phyloP scores from a whole-genome alignment of 2,329 filamentous ascomycete species.

The Aspergillus fijiensis region DNA sequence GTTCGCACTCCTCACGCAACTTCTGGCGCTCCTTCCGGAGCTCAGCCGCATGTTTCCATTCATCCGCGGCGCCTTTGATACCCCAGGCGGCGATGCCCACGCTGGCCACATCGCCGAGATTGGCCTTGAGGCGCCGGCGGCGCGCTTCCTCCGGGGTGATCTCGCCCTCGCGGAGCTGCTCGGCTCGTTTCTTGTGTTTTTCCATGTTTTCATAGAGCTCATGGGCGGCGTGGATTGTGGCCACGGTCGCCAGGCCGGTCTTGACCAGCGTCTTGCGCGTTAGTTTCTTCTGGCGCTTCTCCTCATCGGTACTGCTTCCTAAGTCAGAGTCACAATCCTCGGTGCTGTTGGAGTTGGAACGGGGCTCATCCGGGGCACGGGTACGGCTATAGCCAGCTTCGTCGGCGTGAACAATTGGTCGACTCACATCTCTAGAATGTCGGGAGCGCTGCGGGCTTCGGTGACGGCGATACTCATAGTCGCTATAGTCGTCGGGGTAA shows the following conservation, averaged over 20 bases:
- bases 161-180: constrained; percentile 61
- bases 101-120: constrained; percentile 64
- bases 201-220: constrained; percentile 64
- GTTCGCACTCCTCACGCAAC: constrained; percentile 50
- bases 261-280: constrained; percentile 66
- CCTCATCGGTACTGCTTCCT: constrained; percentile 62
- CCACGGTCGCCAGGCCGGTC: constrained; percentile 65
- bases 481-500: constrained; percentile 44
- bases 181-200: constrained; percentile 60
- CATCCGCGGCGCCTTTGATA: constrained; percentile 64
- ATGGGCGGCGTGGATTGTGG: constrained; percentile 68
- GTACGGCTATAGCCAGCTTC: constrained; percentile 14
- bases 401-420: constrained; percentile 25
- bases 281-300: constrained; percentile 62
- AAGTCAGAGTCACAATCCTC: constrained; percentile 51
- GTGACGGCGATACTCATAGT: constrained; percentile 33
- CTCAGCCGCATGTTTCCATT: constrained; percentile 68
- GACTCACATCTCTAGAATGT: constrained; percentile 48
- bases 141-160: constrained; percentile 63
- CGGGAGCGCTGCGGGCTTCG: constrained; percentile 30
- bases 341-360: constrained; percentile 13
- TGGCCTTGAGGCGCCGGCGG: constrained; percentile 63
- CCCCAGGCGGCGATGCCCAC: constrained; percentile 66
- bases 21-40: constrained; percentile 58
- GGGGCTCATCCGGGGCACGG: constrained; percentile 10